Evolutionary conservation across 257 asterid genomes (phyloP).

Genomic region (Solanum chiquidenum): DNA sequence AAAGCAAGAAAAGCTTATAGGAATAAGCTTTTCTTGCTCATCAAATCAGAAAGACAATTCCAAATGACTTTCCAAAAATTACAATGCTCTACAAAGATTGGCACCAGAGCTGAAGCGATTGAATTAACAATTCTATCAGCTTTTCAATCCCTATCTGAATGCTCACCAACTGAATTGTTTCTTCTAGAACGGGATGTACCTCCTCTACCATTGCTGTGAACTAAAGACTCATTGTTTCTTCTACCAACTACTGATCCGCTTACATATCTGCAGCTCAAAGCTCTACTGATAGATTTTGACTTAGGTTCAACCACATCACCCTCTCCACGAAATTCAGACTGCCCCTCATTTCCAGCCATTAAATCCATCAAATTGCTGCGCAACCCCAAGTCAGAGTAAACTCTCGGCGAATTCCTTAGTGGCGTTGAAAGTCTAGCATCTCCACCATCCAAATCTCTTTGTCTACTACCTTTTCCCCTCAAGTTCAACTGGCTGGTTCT

Average conservation of each 20-base stretch:
- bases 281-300: constrained; percentile 14
- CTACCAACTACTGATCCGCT: constrained; percentile 22
- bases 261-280: constrained; percentile 41
- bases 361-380: constrained; percentile 59
- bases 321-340: constrained; percentile 6
- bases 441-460: constrained; percentile 3
- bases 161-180: constrained; percentile 19
- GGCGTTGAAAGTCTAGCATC: constrained; percentile 21
- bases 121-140: constrained; percentile 3
- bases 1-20: constrained; percentile 17
- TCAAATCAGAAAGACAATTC: constrained; percentile 6
- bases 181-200: constrained; percentile 12
- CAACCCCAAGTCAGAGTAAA: constrained; percentile 37
- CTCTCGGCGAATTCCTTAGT: constrained; percentile 34
- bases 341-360: constrained; percentile 36
- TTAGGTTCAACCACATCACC: constrained; percentile 6
- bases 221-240: constrained; percentile 12
- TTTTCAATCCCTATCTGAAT: constrained; percentile 8
- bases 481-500: constrained; percentile 2
- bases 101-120: constrained; percentile 12
- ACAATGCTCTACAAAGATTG: constrained; percentile 1
- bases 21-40: constrained; percentile 12
- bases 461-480: constrained; percentile 10
- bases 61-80: background rate
- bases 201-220: constrained; percentile 20